phyloP scores from a whole-genome alignment of 257 asterid genomes.

The Solanum rostratum region DNA sequence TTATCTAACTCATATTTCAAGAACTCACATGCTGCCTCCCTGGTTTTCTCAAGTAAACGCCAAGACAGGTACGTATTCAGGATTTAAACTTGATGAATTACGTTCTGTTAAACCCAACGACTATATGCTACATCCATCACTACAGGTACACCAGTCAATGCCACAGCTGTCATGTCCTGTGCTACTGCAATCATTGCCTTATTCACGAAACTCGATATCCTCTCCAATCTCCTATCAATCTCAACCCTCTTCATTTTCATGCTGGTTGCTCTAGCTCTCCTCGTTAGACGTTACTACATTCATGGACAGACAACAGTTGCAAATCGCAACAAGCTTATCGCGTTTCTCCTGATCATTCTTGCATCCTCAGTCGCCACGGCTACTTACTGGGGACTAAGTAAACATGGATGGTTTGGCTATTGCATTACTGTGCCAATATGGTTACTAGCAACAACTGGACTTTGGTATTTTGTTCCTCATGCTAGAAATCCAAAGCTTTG shows the following conservation, averaged over 20 bases:
- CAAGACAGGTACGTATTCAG: neutral
- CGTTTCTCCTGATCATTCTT: neutral
- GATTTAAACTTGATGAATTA: neutral
- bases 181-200: neutral
- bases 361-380: neutral
- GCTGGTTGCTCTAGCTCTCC: neutral
- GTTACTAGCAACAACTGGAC: conserved; percentile 1
- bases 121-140: neutral
- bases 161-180: neutral
- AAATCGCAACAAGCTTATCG: neutral
- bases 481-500: neutral
- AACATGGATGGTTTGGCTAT: neutral
- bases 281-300: neutral
- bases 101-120: neutral
- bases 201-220: neutral
- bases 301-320: neutral
- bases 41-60: conserved; percentile 1
- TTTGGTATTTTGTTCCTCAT: neutral
- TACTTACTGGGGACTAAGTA: neutral
- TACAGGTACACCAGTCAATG: neutral
- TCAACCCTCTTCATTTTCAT: conserved; percentile 1
- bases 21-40: neutral
- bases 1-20: neutral
- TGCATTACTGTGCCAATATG: neutral
- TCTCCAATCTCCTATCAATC: neutral